phyloP scores from a whole-genome alignment of 768 basidiomycete genomes.

The Amanita molliuscula region DNA sequence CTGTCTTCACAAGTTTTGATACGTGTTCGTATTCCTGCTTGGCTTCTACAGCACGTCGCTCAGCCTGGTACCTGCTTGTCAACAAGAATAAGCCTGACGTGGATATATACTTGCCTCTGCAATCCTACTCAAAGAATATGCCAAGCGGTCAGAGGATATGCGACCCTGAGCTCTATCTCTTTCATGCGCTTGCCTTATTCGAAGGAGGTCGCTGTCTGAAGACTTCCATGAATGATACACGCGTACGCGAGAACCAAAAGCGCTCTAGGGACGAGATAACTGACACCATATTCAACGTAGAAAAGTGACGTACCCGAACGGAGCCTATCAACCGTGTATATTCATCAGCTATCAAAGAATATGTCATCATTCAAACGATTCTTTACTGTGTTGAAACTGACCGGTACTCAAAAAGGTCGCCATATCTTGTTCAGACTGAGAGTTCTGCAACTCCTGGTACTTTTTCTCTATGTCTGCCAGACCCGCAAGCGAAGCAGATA shows the following conservation, averaged over 20 bases:
- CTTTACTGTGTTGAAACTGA: constrained; percentile 13
- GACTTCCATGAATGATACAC: constrained; percentile 74
- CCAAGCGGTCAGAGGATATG: constrained; percentile 57
- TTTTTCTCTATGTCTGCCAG: constrained; percentile 68
- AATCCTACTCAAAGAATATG: constrained; percentile 67
- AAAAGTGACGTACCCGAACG: constrained; percentile 52
- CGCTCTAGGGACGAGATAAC: constrained; percentile 39
- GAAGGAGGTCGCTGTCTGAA: constrained; percentile 63
- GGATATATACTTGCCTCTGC: constrained; percentile 51
- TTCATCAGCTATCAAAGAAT: constrained; percentile 53
- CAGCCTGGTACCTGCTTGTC: constrained; percentile 42
- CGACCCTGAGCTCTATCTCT: constrained; percentile 71
- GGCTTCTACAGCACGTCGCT: constrained; percentile 72
- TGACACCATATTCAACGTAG: background rate
- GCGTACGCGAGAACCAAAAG: constrained; percentile 82
- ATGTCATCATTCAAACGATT: background rate
- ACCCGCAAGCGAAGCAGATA: constrained; percentile 59
- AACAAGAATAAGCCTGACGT: background rate
- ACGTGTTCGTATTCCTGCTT: constrained; percentile 86
- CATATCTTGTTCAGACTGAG: constrained; percentile 77
- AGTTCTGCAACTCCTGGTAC: constrained; percentile 62
- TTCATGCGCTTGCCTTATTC: constrained; percentile 71
- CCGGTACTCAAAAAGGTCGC: constrained; percentile 72
- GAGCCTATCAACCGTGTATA: constrained; percentile 87
- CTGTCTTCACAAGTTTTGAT: constrained; percentile 80